Evolutionary conservation across 345 rosid genomes (phyloP).

Genomic region (Eucalyptus microcorys): DNA sequence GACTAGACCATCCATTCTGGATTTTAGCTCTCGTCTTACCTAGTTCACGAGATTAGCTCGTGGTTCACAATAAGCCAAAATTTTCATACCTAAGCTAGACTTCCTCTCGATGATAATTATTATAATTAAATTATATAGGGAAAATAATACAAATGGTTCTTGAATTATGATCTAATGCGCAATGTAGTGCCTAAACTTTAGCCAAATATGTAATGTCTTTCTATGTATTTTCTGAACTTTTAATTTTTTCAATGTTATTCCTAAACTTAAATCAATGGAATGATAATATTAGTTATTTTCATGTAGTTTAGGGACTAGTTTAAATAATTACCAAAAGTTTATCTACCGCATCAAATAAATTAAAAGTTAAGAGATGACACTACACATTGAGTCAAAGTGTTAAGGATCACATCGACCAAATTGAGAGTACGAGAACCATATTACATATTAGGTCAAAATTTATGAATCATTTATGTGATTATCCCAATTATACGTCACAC

Average conservation of each 20-base stretch:
- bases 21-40: not conserved
- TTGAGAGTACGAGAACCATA: not conserved
- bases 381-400: fast-evolving
- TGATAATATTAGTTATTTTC: not conserved
- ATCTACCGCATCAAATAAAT: fast-evolving
- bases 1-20: not conserved
- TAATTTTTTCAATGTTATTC: not conserved
- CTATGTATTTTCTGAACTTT: too few relatives aligned
- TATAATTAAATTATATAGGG: not conserved
- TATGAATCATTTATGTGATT: not conserved
- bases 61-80: not conserved
- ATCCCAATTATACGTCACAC: not conserved
- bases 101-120: not conserved
- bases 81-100: not conserved
- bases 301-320: not conserved
- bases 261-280: not conserved
- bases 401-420: not conserved
- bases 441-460: fast-evolving
- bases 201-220: fast-evolving
- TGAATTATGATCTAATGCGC: fast-evolving
- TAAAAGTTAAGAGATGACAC: fast-evolving
- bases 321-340: not conserved
- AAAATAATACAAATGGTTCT: not conserved
- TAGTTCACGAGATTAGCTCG: not conserved
- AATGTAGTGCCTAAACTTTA: fast-evolving